Base-by-base conservation (phyloP, 139 green algal genomes). In the Chlorella ohadii region DNA sequence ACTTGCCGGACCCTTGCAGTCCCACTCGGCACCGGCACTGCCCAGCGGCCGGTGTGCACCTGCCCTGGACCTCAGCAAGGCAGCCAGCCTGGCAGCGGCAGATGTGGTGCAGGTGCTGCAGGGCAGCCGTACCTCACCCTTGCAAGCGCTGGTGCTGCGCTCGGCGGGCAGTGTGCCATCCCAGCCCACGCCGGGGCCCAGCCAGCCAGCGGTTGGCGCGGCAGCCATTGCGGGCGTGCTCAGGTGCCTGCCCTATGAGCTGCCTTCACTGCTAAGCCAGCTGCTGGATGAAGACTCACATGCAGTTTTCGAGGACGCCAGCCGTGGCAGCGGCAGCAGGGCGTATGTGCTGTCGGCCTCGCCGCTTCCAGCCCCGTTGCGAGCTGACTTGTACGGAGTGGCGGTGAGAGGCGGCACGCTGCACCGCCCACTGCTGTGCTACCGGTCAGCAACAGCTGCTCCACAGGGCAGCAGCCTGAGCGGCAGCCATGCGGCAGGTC, bases 221-320 rank as follows among this genome's bases (percentile, higher is more conserved):
- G 72, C 81, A 15, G 41, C 67, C 31, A 44, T 79, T 67, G 81
- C 59, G 2, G 81, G 66, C 7, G 31, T 81, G 25, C 17, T 85
- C 31, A 47, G 20, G 36, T 77, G 13, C 38, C 27, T 87, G 72
- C 51, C 82, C 22, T 76, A 55, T 19, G 82, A 87, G 28, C 22
- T 73, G 44, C 81, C 81, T 6, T 23, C 25, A 16, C 41, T 47
- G 34, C 27, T 3, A 7, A 38, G 25, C 51, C 56, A 72, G 27
- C 23, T 57, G 34, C 31, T 59, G 34, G 79, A 84, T 31, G 16
- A 11, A 1, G 79, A 79, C 36, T 11, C 61, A 23, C 1, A 31
- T 0, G 33, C 67, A 19, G 36, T 31, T 12, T 71, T 34, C 31
- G 2, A 0, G 1, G 2, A n/a, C 11, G n/a, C 15, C 15, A 39